Evolutionary conservation across 306 rosid species (phyloP), one percentile per base, ranked within the genome.

Genomic region (Clitoria ternatea): DNA sequence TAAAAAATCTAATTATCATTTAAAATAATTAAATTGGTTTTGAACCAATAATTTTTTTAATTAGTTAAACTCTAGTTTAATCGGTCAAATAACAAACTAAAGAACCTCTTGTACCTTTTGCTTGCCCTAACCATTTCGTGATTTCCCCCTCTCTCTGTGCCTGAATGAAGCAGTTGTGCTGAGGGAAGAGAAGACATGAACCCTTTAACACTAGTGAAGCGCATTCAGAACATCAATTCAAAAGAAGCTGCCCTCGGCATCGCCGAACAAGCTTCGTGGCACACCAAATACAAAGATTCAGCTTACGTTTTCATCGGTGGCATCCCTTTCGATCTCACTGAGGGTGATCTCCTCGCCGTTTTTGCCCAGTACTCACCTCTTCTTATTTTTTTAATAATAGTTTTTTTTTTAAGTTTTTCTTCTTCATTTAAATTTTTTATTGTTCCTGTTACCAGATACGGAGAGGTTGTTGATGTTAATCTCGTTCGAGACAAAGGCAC

Each of bases 321-420:
- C 66, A 76, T 94, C 63, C 95, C 99, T 74, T 94, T 87, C 27
- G 97, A 87, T 60, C 95, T 94, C 50, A 94, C 96, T 0, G 97
- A 94, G 82, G 99, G 99, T 37, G 99, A 94, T 75, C 95, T 94
- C 11, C 86, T 94, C 11, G 95, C 97, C 0, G 89, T 91, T 32
- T 94, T 94, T 17, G 94, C 97, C 22, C 99, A 94, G 97, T 94
- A 79, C 44, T 71, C 2, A 7, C n/a, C n/a, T 35, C 32, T 3
- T 29, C 32, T 29, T 29, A 2, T 29, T 5, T 29, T 5, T 40
- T 5, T 4, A n/a, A n/a, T n/a, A n/a, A n/a, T n/a, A n/a, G n/a
- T 56, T 2, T 3, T 59, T 17, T 19, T 2, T 7, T 15, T 3
- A 8, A 4, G 13, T 1, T 6, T 33, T 9, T 33, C 7, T 56